A percentile compares a stretch with the other conserved stretches of the same genome.
phyloP scores from a whole-genome alignment of 2,329 filamentous ascomycete genomes.

The Epichloe amarillans region DNA sequence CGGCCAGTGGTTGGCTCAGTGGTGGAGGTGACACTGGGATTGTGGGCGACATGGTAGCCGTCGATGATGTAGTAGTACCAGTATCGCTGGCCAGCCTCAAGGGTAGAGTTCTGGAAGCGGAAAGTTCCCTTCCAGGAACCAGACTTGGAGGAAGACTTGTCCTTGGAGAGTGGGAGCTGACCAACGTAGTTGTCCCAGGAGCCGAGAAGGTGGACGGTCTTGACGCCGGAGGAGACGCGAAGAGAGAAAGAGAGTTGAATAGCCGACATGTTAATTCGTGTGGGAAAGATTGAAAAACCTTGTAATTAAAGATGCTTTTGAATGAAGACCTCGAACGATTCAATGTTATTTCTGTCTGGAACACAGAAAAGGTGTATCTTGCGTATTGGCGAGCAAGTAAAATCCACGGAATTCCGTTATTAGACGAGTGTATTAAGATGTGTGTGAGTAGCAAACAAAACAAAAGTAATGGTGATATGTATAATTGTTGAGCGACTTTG shows the following conservation, averaged over 20 bases:
- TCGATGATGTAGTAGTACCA: constrained; percentile 99
- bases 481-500: constrained; percentile 6
- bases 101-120: constrained; percentile 77
- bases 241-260: constrained; percentile 93
- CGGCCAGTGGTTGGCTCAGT: constrained; percentile 94
- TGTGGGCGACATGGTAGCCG: constrained; percentile 95
- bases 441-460: background rate
- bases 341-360: constrained; percentile 3
- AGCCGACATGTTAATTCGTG: constrained; percentile 58
- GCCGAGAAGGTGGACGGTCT: constrained; percentile 92
- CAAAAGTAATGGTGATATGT: constrained; percentile 10
- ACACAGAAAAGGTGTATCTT: background rate
- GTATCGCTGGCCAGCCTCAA: constrained; percentile 84
- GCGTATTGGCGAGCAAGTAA: constrained; percentile 39
- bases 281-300: background rate
- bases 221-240: constrained; percentile 89
- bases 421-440: constrained; percentile 24
- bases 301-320: background rate
- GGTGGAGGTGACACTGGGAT: constrained; percentile 78
- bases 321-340: constrained; percentile 18
- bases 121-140: constrained; percentile 94
- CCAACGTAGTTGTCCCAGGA: constrained; percentile 97
- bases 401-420: constrained; percentile 38
- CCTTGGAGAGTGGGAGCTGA: constrained; percentile 88
- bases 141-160: constrained; percentile 67